A percentile compares a stretch with the other conserved stretches of the same genome.
Evolutionary conservation across 192 early-diverging fungal species (phyloP).

Genomic region (Coemansia sp.): DNA sequence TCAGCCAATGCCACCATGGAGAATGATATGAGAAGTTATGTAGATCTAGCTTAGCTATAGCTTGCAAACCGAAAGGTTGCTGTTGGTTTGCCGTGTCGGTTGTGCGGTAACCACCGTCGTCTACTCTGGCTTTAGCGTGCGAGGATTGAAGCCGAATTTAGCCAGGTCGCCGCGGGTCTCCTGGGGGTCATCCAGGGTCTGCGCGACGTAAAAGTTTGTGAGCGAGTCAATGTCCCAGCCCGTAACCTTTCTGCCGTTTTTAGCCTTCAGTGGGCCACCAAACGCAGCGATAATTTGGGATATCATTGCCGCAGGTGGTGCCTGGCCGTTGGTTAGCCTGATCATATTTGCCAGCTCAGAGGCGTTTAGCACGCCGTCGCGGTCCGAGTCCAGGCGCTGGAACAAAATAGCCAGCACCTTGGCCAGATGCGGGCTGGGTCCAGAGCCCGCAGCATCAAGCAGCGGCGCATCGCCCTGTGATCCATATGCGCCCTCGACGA

Average conservation of each 20-base stretch:
- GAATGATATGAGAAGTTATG: no score
- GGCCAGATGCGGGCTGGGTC: conserved; percentile 35
- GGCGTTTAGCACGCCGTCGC: conserved; percentile 40
- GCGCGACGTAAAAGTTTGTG: conserved; percentile 36
- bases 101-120: no score
- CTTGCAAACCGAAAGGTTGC: no score
- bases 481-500: conserved; percentile 27
- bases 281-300: conserved; percentile 36
- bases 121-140: conserved; percentile 13
- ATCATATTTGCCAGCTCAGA: conserved; percentile 36
- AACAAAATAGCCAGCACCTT: conserved; percentile 36
- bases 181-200: conserved; percentile 42
- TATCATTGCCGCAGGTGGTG: conserved; percentile 18
- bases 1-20: no score
- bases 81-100: no score
- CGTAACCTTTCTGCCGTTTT: conserved; percentile 14
- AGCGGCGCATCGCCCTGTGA: conserved; percentile 26
- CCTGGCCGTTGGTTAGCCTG: conserved; percentile 32
- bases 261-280: conserved; percentile 29
- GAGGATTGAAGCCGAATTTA: conserved; percentile 43
- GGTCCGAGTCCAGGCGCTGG: conserved; percentile 40
- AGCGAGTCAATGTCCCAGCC: conserved; percentile 36
- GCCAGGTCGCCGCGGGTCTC: conserved; percentile 48
- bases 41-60: no score
- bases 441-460: conserved; percentile 24